Base-by-base conservation (phyloP, 169 alveolate species). In the Eimeria acervulina region DNA sequence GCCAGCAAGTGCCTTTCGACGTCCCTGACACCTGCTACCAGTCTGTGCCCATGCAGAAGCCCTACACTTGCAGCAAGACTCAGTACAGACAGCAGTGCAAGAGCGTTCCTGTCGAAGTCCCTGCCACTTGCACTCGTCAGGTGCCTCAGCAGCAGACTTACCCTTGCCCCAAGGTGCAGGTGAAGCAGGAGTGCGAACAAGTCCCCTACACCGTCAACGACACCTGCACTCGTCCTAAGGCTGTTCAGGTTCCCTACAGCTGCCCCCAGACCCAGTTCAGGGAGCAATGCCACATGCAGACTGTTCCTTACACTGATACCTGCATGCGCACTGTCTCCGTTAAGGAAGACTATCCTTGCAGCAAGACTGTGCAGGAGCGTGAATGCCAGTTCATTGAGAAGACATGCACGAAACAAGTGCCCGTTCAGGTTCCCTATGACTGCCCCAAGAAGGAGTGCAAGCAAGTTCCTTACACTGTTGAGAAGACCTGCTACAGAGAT, bases 201-300 rank as follows among this genome's bases (percentile, higher is more conserved):
- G 84, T 76, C 13, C 88, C 95, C 6, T 23, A 7, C 6, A 84
- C 85, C 1, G 95, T 91, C 12, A 51, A 51, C 3, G 95, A 47
- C 15, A 91, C 68, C 19, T 91, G 95, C 83, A 44, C 33, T 5
- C 28, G 85, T 10, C 95, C 85, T 21, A 84, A 74, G 51, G 68
- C 95, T 2, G 68, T 91, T n/a, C 95, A 91, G 33, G 95, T 91
- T 28, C 95, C 95, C 23, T 91, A 91, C 91, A 31, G 68, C 68
- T 91, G 95, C 83, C 95, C 95, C 1, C 84, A 68, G 52, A 91
- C 95, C 5, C 91, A 91, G 59, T 52, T 38, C 83, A 91, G 55
- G 36, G 85, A 36, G 66, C 95, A 91, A 80, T 91, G 95, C 95
- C 85, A 42, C 36, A 33, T 74, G 66, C 91, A 74, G 70, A 63